Evolutionary conservation across 2,329 filamentous ascomycete genomes (phyloP).

Genomic region (Microascus cirrosus): DNA sequence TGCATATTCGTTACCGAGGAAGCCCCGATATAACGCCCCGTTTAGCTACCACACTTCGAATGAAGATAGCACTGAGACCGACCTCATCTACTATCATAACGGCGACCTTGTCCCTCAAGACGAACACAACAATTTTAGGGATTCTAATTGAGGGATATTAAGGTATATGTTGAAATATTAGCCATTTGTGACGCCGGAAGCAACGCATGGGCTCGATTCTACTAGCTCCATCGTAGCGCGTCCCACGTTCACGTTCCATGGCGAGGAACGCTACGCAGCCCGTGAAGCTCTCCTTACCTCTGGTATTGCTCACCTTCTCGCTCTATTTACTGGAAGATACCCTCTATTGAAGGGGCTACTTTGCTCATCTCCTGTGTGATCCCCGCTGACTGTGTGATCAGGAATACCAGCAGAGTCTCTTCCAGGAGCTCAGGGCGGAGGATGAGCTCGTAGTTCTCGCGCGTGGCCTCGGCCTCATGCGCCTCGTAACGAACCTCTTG

Average conservation of each 20-base stretch:
- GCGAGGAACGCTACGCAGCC: conserved; percentile 39
- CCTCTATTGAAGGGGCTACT: neutral
- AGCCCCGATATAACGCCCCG: too few relatives aligned
- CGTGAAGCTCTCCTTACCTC: conserved; percentile 71
- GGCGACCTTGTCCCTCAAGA: too few relatives aligned
- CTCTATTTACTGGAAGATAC: neutral
- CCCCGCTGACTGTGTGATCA: conserved; percentile 15
- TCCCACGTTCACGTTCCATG: neutral
- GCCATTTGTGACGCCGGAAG: neutral
- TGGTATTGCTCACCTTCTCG: conserved; percentile 33
- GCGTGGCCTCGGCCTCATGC: conserved; percentile 81
- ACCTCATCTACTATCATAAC: too few relatives aligned
- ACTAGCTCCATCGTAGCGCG: neutral
- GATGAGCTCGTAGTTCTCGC: conserved; percentile 92
- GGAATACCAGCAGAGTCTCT: conserved; percentile 92
- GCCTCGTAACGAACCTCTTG: conserved; percentile 87
- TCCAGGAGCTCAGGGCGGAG: conserved; percentile 77
- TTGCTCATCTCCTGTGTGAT: neutral
- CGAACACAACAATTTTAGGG: too few relatives aligned
- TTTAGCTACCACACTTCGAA: too few relatives aligned
- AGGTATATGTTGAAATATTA: too few relatives aligned
- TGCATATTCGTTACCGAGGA: too few relatives aligned
- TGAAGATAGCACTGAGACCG: too few relatives aligned
- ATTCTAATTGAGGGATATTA: too few relatives aligned
- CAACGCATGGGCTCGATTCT: neutral